Base-by-base conservation (phyloP, 768 basidiomycete genomes). In the Collybia sp. region DNA sequence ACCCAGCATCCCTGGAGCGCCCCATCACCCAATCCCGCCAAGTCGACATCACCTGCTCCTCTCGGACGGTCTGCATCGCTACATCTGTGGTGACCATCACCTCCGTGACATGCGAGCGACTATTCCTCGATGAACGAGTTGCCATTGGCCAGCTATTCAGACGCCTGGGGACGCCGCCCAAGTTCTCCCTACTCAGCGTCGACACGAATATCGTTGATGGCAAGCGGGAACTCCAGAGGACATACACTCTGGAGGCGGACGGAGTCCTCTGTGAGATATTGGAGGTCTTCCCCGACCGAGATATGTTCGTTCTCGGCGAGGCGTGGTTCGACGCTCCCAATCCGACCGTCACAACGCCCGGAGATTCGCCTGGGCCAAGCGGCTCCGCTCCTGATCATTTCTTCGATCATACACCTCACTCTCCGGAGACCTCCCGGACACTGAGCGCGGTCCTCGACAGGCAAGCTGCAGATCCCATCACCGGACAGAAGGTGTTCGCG, bases 201-300 rank as follows among this genome's bases (percentile, higher is more conserved):
- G 80, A 77, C 3, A 45, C 75, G 16, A 70, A 72, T 9, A 49
- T 63, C 11, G 54, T 58, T 2, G 65, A 64, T 30, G 42, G 47
- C 30, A 46, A 57, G 30, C 46, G 51, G 19, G 54, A 61, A 16
- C 63, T 84, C 5, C 75, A 76, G 72, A 67, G 82, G 45, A 80
- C 70, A 42, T 87, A 88, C 58, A 73, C 62, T 17, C 74, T 87
- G 3, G 64, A 65, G 35, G 70, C 75, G 0, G 73, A 77, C 17
- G 76, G 77, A 13, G 80, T 87, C 56, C 68, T 76, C 41, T 80
- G 82, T 54, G 81, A 85, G 47, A 86, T 88, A 39, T 57, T 80
- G 47, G 85, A 87, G 53, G 77, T 82, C 5, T 88, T 87, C 58
- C 78, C 81, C 0, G 76, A 79, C 37, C 62, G 85, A 32, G 73